Evolutionary conservation across 1,284 basidiomycete species (phyloP).

Genomic region (Leccinum huronense): DNA sequence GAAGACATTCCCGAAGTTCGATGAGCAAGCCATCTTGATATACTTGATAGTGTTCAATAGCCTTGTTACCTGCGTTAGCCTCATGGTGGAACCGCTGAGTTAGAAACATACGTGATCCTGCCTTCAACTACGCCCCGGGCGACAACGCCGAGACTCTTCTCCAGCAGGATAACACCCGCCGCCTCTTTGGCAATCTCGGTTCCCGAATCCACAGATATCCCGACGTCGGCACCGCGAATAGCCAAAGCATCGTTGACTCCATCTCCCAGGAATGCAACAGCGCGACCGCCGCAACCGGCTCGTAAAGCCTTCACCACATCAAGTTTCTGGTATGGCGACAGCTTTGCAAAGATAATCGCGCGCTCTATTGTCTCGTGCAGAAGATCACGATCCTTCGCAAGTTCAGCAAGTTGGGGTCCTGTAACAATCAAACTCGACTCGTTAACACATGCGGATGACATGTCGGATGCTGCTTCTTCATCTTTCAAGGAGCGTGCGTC

Average conservation of each 20-base stretch:
- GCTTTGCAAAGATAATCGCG: conserved; percentile 33
- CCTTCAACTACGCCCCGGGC: conserved; percentile 35
- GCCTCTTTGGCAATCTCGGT: conserved; percentile 99
- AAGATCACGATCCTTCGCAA: conserved; percentile 31
- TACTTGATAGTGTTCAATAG: conserved; percentile 35
- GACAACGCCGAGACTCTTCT: conserved; percentile 42
- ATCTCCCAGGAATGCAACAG: conserved; percentile 35
- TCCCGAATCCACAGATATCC: conserved; percentile 95
- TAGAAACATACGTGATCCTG: conserved; percentile 32
- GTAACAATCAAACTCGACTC: conserved; percentile 33
- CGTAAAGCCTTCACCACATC: conserved; percentile 35
- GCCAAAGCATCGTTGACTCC: conserved; percentile 36
- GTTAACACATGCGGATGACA: conserved; percentile 10
- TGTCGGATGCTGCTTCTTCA: conserved; percentile 25
- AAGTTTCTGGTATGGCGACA: conserved; percentile 36
- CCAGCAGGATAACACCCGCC: conserved; percentile 93
- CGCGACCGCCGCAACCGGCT: conserved; percentile 27
- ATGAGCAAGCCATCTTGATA: conserved; percentile 37
- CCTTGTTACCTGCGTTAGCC: conserved; percentile 23
- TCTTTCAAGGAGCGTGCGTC: conserved; percentile 20
- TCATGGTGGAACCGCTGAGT: background rate
- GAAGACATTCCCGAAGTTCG: conserved; percentile 36
- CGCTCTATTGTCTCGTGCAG: conserved; percentile 34
- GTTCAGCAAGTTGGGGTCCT: conserved; percentile 32
- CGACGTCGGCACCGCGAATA: conserved; percentile 77